A percentile compares a stretch with the other conserved stretches of the same genome.
phyloP scores from a whole-genome alignment of 345 rosid species.

The Bruguiera gymnorhiza region DNA sequence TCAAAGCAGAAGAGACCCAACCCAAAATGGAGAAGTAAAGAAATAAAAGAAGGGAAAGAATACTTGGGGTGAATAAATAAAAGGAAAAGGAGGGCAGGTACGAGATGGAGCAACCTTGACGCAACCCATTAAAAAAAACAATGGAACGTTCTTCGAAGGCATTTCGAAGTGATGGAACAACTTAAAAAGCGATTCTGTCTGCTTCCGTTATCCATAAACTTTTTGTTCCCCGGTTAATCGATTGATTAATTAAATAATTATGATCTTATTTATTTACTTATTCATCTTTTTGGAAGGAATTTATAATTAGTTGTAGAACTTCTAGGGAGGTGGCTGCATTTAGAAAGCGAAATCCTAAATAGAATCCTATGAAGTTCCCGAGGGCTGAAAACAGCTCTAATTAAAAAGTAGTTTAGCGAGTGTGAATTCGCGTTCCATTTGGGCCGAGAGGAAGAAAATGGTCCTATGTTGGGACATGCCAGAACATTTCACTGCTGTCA shows the following conservation, averaged over 20 bases:
- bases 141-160: constrained; percentile 52
- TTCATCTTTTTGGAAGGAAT: no score
- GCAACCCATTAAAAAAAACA: constrained; percentile 28
- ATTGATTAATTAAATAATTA: neutral
- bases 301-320: no score
- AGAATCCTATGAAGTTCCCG: no score
- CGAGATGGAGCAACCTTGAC: constrained; percentile 42
- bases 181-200: constrained; percentile 25
- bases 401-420: no score
- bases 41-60: neutral
- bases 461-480: no score
- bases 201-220: constrained; percentile 27
- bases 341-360: no score
- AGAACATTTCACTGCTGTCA: no score
- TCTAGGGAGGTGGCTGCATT: no score
- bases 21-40: constrained; percentile 9
- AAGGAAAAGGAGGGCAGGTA: neutral
- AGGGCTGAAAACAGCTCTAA: no score
- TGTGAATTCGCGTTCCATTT: no score
- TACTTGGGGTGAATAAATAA: neutral
- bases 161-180: constrained; percentile 27
- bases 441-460: no score
- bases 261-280: no score
- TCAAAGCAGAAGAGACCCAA: constrained; percentile 22
- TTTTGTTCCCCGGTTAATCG: constrained; percentile 21